These are phyloP conservation scores for Fusarium abutilonis DNA, from an alignment of 2,329 filamentous ascomycete genomes.

Conservation along the genomic window DNA sequence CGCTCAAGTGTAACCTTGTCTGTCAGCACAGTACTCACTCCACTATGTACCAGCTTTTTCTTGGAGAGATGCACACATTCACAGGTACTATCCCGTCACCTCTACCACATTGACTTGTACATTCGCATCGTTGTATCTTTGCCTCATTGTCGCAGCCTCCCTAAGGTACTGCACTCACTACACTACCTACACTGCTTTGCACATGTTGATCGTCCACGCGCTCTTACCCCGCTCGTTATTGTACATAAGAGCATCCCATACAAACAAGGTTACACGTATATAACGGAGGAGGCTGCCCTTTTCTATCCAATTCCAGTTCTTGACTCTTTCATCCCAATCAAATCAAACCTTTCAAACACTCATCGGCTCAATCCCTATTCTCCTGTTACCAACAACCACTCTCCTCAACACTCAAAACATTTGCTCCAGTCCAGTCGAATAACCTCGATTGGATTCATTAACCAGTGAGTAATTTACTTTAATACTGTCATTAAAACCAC, in stretches of 20 bases:
- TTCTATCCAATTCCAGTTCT: neutral
- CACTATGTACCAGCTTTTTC: conserved; percentile 31
- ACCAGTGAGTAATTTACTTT: conserved; percentile 20
- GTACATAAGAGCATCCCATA: conserved; percentile 12
- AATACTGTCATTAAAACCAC: no score
- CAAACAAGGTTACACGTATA: conserved; percentile 27
- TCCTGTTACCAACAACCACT: neutral
- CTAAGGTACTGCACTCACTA: neutral
- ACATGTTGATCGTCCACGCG: conserved; percentile 34
- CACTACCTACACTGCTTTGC: no score
- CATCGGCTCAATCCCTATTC: neutral
- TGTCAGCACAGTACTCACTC: conserved; percentile 30
- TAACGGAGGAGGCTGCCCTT: conserved; percentile 23
- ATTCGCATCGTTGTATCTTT: conserved; percentile 15
- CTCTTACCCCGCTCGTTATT: conserved; percentile 43
- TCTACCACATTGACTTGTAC: conserved; percentile 1
- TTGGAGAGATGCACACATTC: neutral
- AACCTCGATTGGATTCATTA: conserved; percentile 4
- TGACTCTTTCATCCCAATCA: conserved; percentile 14
- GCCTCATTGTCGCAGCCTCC: conserved; percentile 18
- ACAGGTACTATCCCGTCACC: conserved; percentile 14
- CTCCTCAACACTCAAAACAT: neutral
- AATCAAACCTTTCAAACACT: conserved; percentile 5
- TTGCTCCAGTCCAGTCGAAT: conserved; percentile 1
- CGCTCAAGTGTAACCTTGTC: conserved; percentile 34